A percentile compares a stretch with the other conserved stretches of the same genome.
Evolutionary conservation across 495 filamentous ascomycete genomes (phyloP).

Genomic region (Aspergillus panamensis): DNA sequence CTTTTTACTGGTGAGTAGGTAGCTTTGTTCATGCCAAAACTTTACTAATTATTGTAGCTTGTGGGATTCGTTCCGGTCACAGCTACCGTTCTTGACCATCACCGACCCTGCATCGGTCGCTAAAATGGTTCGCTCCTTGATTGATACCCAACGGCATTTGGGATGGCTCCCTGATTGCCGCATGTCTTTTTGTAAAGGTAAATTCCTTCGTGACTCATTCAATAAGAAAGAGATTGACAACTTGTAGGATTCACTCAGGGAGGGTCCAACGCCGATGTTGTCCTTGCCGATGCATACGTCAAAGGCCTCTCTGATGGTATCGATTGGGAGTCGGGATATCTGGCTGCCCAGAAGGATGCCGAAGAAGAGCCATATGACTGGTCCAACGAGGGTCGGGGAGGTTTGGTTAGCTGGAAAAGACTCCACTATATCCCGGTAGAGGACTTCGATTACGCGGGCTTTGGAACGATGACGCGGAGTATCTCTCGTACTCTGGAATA

Average conservation of each 20-base stretch:
- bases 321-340: conserved; percentile 66
- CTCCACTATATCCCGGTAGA: conserved; percentile 65
- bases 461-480: conserved; percentile 67
- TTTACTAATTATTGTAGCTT: conserved; percentile 30
- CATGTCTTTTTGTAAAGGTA: conserved; percentile 69
- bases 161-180: conserved; percentile 66
- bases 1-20: conserved; percentile 49
- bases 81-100: conserved; percentile 63
- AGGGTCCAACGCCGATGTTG: conserved; percentile 71
- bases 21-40: not conserved
- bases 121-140: conserved; percentile 63
- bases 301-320: conserved; percentile 61
- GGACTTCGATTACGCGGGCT: conserved; percentile 67
- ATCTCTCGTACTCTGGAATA: conserved; percentile 73
- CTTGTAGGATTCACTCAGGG: conserved; percentile 56
- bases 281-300: conserved; percentile 71
- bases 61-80: conserved; percentile 64
- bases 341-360: conserved; percentile 65
- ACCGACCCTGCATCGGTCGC: conserved; percentile 59
- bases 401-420: conserved; percentile 64
- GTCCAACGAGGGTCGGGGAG: conserved; percentile 70
- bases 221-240: not conserved
- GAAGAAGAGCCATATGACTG: conserved; percentile 66
- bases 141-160: conserved; percentile 68
- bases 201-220: not conserved